phyloP scores from a whole-genome alignment of 768 basidiomycete species.

The Flagelloscypha sp. region DNA sequence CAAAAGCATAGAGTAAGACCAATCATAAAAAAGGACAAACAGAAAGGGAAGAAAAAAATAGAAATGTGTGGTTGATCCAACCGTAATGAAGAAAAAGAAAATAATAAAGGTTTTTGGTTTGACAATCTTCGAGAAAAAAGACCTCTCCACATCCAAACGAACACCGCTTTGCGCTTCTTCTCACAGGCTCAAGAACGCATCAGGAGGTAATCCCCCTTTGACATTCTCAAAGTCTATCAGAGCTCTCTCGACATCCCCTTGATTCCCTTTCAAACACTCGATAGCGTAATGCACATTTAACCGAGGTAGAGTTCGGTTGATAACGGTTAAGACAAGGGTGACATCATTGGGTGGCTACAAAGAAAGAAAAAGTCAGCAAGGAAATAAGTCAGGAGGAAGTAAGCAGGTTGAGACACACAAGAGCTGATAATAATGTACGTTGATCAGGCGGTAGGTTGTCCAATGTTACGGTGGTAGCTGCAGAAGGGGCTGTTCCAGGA shows the following conservation, averaged over 20 bases:
- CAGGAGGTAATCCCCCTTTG: slow-evolving; percentile 48
- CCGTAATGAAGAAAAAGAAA: no score
- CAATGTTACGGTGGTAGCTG: slow-evolving; percentile 17
- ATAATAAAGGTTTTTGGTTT: no score
- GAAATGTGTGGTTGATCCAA: no score
- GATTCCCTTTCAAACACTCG: slow-evolving; percentile 81
- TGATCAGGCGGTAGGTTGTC: slow-evolving; percentile 32
- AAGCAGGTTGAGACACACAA: slow-evolving; percentile 39
- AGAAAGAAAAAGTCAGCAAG: slow-evolving; percentile 8
- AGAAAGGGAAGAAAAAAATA: no score
- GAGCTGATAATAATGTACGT: slow-evolving; percentile 40
- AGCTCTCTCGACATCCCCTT: slow-evolving; percentile 77
- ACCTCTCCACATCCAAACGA: no score
- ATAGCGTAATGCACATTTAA: slow-evolving; percentile 74
- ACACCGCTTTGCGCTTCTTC: no score
- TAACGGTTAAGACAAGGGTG: slow-evolving; percentile 59
- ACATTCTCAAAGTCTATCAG: slow-evolving; percentile 82
- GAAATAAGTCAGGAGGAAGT: slow-evolving; percentile 7
- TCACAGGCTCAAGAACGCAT: slow-evolving; percentile 1
- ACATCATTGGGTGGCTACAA: slow-evolving; percentile 64
- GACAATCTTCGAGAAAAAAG: no score
- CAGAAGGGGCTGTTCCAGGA: slow-evolving; percentile 16
- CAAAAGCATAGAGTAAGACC: no score
- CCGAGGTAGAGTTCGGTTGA: slow-evolving; percentile 61
- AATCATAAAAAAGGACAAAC: no score